Base-by-base conservation (phyloP, 1,284 basidiomycete species). In the Malassezia japonica region DNA sequence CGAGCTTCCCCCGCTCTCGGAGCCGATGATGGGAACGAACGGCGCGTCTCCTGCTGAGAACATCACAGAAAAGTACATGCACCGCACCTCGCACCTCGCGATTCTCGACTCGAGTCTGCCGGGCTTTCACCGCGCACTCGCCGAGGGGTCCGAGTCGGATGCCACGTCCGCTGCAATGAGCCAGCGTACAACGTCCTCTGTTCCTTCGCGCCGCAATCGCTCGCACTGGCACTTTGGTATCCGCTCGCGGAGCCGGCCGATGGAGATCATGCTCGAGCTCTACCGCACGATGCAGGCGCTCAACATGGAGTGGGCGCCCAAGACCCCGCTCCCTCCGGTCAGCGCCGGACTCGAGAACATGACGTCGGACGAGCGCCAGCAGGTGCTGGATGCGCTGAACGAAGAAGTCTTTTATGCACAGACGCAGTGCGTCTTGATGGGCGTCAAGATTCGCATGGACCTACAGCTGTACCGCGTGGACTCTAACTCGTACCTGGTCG, bases 261-360 rank as follows among this genome's bases (percentile, higher is more conserved):
- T 96, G 88, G 92, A 96, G 74, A 92, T 98, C 37, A 95, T 98
- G 91, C 77, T 95, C 21, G 92, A 96, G 78, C 94, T 98, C 50
- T 98, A 98, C 76, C 79, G 87, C 56, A 94, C 91, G 46, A 76
- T 98, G 50, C 85, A 86, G 75, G 78, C 83, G 49, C 78, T 98
- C n/a, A 87, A 86, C 16, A 95, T 98, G 88, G 89, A 98, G 74
- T 98, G 92, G 91, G 75, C 76, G 37, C 65, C 67, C 25, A 74
- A 73, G 55, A 76, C 77, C 3, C 43, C 60, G 16, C 42, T 41
- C 3, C 46, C 51, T 20, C 35, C 40, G 3, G 23, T 45, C n/a
- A 15, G 32, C 20, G 36, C 41, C 5, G 49, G 34, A 1, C 38
- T 46, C 12, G 46, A 56, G 58, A 75, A 76, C 55, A 77, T 78